Evolutionary conservation across 169 alveolate genomes (phyloP).

Genomic region (Plasmodium ovale): DNA sequence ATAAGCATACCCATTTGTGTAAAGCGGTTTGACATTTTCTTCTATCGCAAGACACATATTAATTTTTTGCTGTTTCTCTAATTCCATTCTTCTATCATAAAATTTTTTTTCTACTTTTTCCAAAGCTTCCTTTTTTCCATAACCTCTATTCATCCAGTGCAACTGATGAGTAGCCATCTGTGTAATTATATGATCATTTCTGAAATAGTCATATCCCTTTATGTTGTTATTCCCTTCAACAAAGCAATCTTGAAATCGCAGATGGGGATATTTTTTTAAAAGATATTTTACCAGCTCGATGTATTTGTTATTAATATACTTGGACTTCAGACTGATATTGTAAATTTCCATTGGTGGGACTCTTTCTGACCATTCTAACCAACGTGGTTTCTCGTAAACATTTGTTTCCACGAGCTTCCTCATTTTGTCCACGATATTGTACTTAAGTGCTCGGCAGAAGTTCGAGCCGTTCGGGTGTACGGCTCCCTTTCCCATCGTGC

Average conservation of each 20-base stretch:
- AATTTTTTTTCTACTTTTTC: slow-evolving; percentile 82
- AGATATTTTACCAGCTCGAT: slow-evolving; percentile 80
- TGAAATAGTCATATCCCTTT: slow-evolving; percentile 80
- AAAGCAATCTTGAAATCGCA: slow-evolving; percentile 88
- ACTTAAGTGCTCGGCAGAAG: slow-evolving; percentile 82
- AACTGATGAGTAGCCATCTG: slow-evolving; percentile 75
- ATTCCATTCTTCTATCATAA: slow-evolving; percentile 83
- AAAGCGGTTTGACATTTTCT: slow-evolving; percentile 78
- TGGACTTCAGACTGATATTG: slow-evolving; percentile 80
- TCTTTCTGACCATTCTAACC: slow-evolving; percentile 88
- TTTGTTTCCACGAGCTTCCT: slow-evolving; percentile 84
- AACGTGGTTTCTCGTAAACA: slow-evolving; percentile 83
- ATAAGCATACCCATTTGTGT: slow-evolving; percentile 82
- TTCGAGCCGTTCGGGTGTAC: slow-evolving; percentile 81
- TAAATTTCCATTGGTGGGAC: slow-evolving; percentile 87
- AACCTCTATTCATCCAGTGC: slow-evolving; percentile 82
- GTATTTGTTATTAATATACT: slow-evolving; percentile 80
- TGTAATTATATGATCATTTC: slow-evolving; percentile 69
- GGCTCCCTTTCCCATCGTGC: slow-evolving; percentile 76
- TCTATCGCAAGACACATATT: slow-evolving; percentile 84
- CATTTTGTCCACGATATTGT: slow-evolving; percentile 88
- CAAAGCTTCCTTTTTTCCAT: slow-evolving; percentile 82
- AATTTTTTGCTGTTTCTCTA: slow-evolving; percentile 81
- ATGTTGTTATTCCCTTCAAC: slow-evolving; percentile 88
- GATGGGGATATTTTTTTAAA: slow-evolving; percentile 88